Percentiles rank a stretch among this genome's conserved stretches.
Evolutionary conservation across 805 yeast species (phyloP).

Genomic region (Lachancea sp.): DNA sequence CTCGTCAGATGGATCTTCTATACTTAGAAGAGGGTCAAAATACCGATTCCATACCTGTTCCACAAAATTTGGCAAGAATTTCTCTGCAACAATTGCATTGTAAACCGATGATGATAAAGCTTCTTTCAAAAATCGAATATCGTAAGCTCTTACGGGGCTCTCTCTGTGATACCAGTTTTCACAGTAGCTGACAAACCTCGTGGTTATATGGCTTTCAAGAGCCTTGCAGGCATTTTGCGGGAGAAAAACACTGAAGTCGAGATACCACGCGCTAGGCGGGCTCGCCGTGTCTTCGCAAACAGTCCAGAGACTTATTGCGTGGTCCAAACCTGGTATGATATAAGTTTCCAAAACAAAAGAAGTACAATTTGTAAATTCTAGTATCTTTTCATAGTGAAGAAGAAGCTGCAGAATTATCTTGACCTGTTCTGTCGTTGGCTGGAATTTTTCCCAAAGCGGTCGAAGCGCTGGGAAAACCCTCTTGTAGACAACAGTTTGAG

Average conservation of each 20-base stretch:
- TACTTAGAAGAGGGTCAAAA: constrained; percentile 20
- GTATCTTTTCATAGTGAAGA: constrained; percentile 17
- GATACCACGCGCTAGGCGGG: constrained; percentile 16
- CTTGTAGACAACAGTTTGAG: constrained; percentile 21
- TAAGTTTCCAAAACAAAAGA: constrained; percentile 27
- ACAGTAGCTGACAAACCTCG: constrained; percentile 14
- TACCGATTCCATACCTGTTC: constrained; percentile 22
- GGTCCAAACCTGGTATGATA: constrained; percentile 35
- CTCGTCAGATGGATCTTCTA: constrained; percentile 15
- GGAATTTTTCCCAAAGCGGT: constrained; percentile 12
- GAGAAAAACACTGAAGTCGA: constrained; percentile 15
- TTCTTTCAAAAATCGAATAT: constrained; percentile 13
- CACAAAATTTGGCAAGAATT: constrained; percentile 14
- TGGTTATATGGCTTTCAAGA: constrained; percentile 8
- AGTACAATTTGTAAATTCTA: constrained; percentile 17
- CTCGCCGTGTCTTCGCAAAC: not conserved
- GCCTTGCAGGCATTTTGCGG: constrained; percentile 3
- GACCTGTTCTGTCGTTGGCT: constrained; percentile 7
- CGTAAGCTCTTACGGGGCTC: constrained; percentile 4
- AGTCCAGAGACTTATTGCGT: constrained; percentile 36
- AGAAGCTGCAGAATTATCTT: constrained; percentile 11
- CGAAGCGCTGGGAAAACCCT: constrained; percentile 9
- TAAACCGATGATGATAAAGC: constrained; percentile 11
- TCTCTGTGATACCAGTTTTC: constrained; percentile 19
- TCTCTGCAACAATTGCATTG: constrained; percentile 7